Percentiles rank a stretch among this genome's conserved stretches.
These are phyloP conservation scores for Aspergillus diversus DNA, from an alignment of 495 filamentous ascomycete genomes.

Conservation along the genomic window DNA sequence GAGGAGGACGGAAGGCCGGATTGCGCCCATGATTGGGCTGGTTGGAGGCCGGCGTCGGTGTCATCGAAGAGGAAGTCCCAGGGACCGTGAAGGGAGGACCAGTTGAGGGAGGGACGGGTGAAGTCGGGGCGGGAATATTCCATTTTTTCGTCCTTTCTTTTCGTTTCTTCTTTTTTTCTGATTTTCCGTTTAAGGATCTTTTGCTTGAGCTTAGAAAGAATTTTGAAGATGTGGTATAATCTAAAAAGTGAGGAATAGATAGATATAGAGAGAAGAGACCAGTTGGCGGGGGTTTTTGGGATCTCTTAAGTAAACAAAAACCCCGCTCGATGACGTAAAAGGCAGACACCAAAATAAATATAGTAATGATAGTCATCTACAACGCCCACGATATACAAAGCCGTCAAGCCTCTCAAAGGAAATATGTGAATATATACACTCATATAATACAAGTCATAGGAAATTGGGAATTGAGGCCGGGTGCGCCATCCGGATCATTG, in stretches of 20 bases:
- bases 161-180: neutral
- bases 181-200: too few relatives aligned
- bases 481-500: too few relatives aligned
- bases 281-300: neutral
- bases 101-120: slow-evolving; percentile 50
- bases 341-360: too few relatives aligned
- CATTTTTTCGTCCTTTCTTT: neutral
- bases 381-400: neutral
- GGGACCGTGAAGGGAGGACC: slow-evolving; percentile 56
- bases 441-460: neutral
- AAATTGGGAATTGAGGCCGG: too few relatives aligned
- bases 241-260: neutral
- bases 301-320: neutral
- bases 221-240: neutral
- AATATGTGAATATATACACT: neutral
- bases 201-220: neutral
- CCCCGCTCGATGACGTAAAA: too few relatives aligned
- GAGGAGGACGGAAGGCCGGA: neutral
- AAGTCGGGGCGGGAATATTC: slow-evolving; percentile 57
- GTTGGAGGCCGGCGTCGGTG: slow-evolving; percentile 48
- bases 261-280: neutral
- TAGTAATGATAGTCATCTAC: too few relatives aligned
- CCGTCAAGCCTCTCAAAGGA: too few relatives aligned
- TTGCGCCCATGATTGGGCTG: slow-evolving; percentile 10
- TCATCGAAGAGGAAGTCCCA: slow-evolving; percentile 65